Base-by-base conservation (phyloP, 805 yeast species). In the Teunomyces barrocoloradensis region DNA sequence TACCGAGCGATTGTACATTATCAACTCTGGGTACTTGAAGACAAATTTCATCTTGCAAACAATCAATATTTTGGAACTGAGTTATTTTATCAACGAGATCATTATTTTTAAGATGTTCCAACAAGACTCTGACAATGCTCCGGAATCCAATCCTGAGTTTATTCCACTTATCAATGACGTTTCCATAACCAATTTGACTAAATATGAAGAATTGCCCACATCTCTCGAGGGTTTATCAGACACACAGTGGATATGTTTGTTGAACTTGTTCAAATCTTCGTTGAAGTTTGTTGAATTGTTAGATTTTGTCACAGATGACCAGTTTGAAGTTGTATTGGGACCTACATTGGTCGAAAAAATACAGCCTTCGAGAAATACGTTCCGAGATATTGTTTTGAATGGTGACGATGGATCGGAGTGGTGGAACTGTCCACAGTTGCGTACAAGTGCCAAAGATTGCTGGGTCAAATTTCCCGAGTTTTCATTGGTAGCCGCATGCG, bases 11-110 rank as follows among this genome's bases (percentile, higher is more conserved):
- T 52, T 63, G 39, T 54, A 73, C 3, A 53, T 69, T 4, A 52
- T 78, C 32, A 70, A 73, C 50, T 56, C 68, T 5, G 62, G 68
- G 13, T 55, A 57, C 43, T 54, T 75, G 5, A 58, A 64, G 29
- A 56, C 77, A 2, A 48, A 58, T 7, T 60, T 74, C 30, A 52
- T 70, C 17, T 50, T 63, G 42, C 58, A 64, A 7, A 47, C 61
- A 7, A 59, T 71, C 0, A 57, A 53, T 33, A 38, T 64, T 2
- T 48, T 68, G n/a, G 53, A 53, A 18, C 42, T 50, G 27, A 43
- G 45, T n/a, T 42, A 43, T 25, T 48, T 52, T 15, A 62, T 77
- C 35, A 53, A 61, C 6, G 59, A 60, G 5, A 54, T 75, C 39
- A 57, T 77, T 33, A 47, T 70, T 29, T 71, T 77, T 52, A 61